Conservation (phyloP, 2,329 filamentous ascomycete species). For the Graphium sp. region DNA sequence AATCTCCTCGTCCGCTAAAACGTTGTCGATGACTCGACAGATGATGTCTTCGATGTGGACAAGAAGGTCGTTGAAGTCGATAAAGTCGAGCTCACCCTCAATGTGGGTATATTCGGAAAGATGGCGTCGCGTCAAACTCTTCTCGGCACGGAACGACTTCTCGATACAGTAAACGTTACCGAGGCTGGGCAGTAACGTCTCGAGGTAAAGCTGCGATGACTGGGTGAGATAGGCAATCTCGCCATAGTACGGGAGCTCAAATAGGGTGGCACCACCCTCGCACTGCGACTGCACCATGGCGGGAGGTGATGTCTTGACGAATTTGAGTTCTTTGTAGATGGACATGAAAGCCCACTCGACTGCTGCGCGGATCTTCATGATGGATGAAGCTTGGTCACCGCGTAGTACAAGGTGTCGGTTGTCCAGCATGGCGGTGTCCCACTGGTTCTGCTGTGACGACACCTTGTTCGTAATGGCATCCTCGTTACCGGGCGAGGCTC, state of each 20-base stretch:
- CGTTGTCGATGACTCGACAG: slow-evolving; percentile 67
- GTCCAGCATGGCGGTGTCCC: slow-evolving; percentile 55
- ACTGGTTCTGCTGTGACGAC: slow-evolving; percentile 25
- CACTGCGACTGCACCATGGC: slow-evolving; percentile 91
- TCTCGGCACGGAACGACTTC: slow-evolving; percentile 97
- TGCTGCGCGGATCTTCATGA: slow-evolving; percentile 74
- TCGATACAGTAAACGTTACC: slow-evolving; percentile 97
- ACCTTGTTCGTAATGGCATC: slow-evolving; percentile 79
- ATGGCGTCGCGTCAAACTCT: slow-evolving; percentile 85
- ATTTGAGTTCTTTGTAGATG: slow-evolving; percentile 58
- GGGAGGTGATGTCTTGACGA: slow-evolving; percentile 75
- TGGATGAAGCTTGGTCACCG: slow-evolving; percentile 65
- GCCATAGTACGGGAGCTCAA: slow-evolving; percentile 77
- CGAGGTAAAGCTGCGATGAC: slow-evolving; percentile 92
- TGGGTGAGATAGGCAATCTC: slow-evolving; percentile 89
- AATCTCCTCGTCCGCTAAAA: slow-evolving; percentile 56
- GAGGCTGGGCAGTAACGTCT: slow-evolving; percentile 79
- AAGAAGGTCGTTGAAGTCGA: slow-evolving; percentile 80
- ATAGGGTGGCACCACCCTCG: slow-evolving; percentile 82
- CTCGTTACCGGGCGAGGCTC: slow-evolving; percentile 66
- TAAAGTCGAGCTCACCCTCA: slow-evolving; percentile 92
- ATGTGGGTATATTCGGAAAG: slow-evolving; percentile 94
- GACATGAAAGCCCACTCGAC: slow-evolving; percentile 68
- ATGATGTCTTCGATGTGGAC: slow-evolving; percentile 74
- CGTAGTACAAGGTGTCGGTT: slow-evolving; percentile 73